Evolutionary conservation across 441 rosid genomes (phyloP), one percentile per base, ranked within the genome.

Genomic region (Erodium chrysanthum): DNA sequence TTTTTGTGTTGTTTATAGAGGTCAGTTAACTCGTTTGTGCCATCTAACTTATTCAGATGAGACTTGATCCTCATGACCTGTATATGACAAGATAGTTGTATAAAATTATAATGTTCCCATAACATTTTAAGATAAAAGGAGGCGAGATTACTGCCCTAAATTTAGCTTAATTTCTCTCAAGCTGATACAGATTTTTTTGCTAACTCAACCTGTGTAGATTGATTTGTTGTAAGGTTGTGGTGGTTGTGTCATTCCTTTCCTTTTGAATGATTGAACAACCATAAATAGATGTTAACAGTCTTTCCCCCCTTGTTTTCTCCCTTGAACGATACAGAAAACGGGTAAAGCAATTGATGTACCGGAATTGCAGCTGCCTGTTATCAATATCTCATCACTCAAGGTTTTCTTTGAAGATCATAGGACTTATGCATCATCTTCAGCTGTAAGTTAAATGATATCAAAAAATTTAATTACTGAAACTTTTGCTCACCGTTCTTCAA

Each of bases 381-480:
- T 95, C 82, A 79, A 84, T 52, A 75, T 78, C 74, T 83, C 93
- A 69, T 90, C 99, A 15, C 92, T 92, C 58, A 90, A 84, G 83
- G 86, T 95, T 64, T 63, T 86, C 69, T 90, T 81, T 81, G 97
- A 95, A 80, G 99, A 95, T 79, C 96, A 90, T 71, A 88, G 98
- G 76, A 95, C 99, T 27, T 88, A 85, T 80, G 95, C 96, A 67
- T 87, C 96, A 35, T 73, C 86, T 73, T 82, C 87, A 70, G 87
- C 89, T 73, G 99, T 95, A 92, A 83, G 97, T 85, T 72, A 67
- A 77, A 61, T 69, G 72, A 65, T 65, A 31, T 25, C 62, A 66
- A 69, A 21, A 62, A 68, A 44, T 61, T 27, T 0, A 21, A 12
- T 59, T 59, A 23, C 33, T 22, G 17, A 58, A 42, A 59, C 23